Percentiles rank a stretch among this genome's conserved stretches.
Conservation (phyloP, 2,329 filamentous ascomycete species). For the Aspergillus sp. region DNA sequence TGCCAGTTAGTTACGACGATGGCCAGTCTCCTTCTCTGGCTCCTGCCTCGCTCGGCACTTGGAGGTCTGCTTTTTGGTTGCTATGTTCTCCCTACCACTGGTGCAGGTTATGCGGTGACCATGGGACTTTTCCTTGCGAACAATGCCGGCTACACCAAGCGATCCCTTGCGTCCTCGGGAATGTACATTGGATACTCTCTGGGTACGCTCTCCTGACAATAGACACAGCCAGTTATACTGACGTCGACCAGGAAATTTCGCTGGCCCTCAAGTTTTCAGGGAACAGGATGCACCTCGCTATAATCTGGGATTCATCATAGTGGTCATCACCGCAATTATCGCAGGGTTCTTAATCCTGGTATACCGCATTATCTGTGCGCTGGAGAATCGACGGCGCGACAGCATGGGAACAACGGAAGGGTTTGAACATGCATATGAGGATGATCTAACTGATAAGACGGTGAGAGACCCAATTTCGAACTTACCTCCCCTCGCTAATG, state of each 20-base stretch:
- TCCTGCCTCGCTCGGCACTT: constrained; percentile 40
- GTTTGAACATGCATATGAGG: constrained; percentile 54
- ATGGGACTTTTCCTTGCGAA: constrained; percentile 53
- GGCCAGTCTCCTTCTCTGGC: constrained; percentile 44
- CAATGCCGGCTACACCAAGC: constrained; percentile 54
- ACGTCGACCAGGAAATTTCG: constrained; percentile 38
- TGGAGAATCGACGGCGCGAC: constrained; percentile 46
- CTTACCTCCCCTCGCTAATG: background rate
- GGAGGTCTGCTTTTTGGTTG: constrained; percentile 50
- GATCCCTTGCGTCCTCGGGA: constrained; percentile 48
- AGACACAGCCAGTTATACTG: too few relatives aligned
- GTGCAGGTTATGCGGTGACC: constrained; percentile 50
- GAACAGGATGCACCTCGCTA: constrained; percentile 43
- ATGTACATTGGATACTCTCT: constrained; percentile 54
- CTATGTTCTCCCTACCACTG: constrained; percentile 48
- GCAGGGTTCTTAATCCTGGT: constrained; percentile 39
- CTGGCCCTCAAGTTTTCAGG: constrained; percentile 44
- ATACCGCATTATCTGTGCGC: constrained; percentile 47
- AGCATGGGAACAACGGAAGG: constrained; percentile 38
- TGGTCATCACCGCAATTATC: constrained; percentile 34
- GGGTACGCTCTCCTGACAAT: constrained; percentile 31
- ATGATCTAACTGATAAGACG: constrained; percentile 50
- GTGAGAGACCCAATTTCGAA: constrained; percentile 6
- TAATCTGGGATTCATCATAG: constrained; percentile 39
- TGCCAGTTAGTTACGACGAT: constrained; percentile 45